Evolutionary conservation across 768 basidiomycete genomes (phyloP), one percentile per base, ranked within the genome.

Genomic region (Hemileccinum impolitum): DNA sequence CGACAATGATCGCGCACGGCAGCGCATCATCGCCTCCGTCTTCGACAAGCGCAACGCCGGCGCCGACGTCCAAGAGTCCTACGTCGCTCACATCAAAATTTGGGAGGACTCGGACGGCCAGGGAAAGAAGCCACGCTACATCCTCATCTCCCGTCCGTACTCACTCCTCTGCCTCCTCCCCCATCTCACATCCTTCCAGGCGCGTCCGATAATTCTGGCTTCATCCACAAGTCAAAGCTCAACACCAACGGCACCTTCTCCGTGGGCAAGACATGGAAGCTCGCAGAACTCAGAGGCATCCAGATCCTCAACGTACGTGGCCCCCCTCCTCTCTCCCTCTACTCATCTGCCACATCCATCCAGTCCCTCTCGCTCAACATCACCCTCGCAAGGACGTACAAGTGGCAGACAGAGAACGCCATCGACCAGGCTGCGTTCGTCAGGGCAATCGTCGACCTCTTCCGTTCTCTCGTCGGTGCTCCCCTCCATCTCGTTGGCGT

Each of bases 181-280:
- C 48, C 15, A 18, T 7, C 52, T 58, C 13, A 61, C 39, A 4
- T 3, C 11, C 42, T 39, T 4, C 39, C 40, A 88, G 87, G 84
- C 72, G 73, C 83, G 4, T 71, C 65, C 51, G 79, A 79, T 55
- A 81, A 83, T 21, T 69, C 74, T 40, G 85, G 85, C 1, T 82
- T 84, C 65, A 80, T 99, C 17, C 94, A 99, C 79, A 99, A 99
- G 71, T 93, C 94, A 2, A 98, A 98, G 71, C 73, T 91, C 55
- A 98, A 99, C 65, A 84, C 86, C 37, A 98, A 97, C 63, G 87
- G 90, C 30, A 80, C 91, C 0, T 98, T 95, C 69, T 96, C 93
- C 8, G 91, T 98, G 41, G 96, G 96, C 6, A 99, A 99, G 74
- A 92, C 95, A 2, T 99, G 96, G 96, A 78, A 74, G 51, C 70